phyloP scores from a whole-genome alignment of 768 basidiomycete genomes.

The Phylloporus arenicola region DNA sequence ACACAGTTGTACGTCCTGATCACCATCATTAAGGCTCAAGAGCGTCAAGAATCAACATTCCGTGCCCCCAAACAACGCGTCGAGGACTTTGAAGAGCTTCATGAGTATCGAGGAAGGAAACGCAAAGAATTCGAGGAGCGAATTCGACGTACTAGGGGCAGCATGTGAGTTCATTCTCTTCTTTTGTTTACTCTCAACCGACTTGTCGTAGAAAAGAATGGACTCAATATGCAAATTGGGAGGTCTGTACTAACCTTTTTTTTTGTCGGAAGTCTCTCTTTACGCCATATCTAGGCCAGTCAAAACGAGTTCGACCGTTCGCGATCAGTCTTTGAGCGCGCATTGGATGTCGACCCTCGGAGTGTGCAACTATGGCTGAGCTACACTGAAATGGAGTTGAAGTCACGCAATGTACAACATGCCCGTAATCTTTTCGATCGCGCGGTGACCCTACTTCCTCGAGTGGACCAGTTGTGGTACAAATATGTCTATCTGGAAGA shows the following conservation, averaged over 20 bases:
- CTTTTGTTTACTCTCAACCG: not conserved
- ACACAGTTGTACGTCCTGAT: not conserved
- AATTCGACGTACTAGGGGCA: slow-evolving; percentile 71
- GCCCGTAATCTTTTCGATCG: slow-evolving; percentile 96
- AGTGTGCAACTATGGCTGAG: slow-evolving; percentile 89
- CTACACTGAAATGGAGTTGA: slow-evolving; percentile 97
- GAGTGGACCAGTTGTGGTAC: slow-evolving; percentile 98
- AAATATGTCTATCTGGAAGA: slow-evolving; percentile 99
- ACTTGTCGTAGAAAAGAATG: slow-evolving; percentile 64
- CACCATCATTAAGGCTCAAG: slow-evolving; percentile 68
- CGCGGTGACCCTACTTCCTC: slow-evolving; percentile 91
- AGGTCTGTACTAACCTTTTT: slow-evolving; percentile 39
- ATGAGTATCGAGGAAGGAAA: slow-evolving; percentile 89
- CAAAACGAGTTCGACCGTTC: slow-evolving; percentile 96
- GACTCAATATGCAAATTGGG: slow-evolving; percentile 84
- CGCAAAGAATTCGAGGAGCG: slow-evolving; percentile 93
- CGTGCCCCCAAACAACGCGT: slow-evolving; percentile 92
- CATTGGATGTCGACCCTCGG: slow-evolving; percentile 90
- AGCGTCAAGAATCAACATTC: slow-evolving; percentile 88
- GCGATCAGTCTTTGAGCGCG: slow-evolving; percentile 93
- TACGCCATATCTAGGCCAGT: slow-evolving; percentile 53
- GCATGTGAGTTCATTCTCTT: slow-evolving; percentile 49
- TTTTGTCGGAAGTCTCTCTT: not conserved
- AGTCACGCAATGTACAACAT: slow-evolving; percentile 95
- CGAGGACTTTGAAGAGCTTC: slow-evolving; percentile 88